Percentiles rank a stretch among this genome's conserved stretches.
Evolutionary conservation across 225 moss, liverwort and hornwort species (phyloP).

Genomic region (Anthoceros angustus): DNA sequence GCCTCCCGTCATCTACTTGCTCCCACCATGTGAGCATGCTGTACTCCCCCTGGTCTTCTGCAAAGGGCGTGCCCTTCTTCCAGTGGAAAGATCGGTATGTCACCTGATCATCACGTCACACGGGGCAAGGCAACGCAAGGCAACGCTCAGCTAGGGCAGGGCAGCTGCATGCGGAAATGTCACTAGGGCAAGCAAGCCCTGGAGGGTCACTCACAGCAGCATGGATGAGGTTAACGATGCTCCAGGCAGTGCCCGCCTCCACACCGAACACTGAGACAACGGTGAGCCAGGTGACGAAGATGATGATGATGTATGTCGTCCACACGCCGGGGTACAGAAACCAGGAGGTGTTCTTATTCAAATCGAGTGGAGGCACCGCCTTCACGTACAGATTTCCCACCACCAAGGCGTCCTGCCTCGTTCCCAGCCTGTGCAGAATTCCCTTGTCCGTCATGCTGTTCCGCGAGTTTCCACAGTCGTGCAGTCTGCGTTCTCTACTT

Average conservation of each 20-base stretch:
- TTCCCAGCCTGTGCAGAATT: not conserved
- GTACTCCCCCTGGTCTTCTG: constrained; percentile 96
- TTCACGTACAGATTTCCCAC: constrained; percentile 71
- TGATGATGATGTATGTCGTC: constrained; percentile 85
- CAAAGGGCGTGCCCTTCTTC: constrained; percentile 97
- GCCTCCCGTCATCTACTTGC: constrained; percentile 94
- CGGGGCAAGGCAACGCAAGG: not conserved
- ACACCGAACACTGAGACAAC: constrained; percentile 81
- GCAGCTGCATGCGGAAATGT: too few relatives aligned
- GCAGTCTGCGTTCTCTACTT: too few relatives aligned
- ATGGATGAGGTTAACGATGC: constrained; percentile 78
- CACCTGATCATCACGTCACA: constrained; percentile 34
- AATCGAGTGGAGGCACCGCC: constrained; percentile 87
- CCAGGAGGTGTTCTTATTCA: constrained; percentile 99
- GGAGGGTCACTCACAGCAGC: constrained; percentile 38
- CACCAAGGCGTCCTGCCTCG: not conserved
- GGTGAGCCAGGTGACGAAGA: constrained; percentile 83
- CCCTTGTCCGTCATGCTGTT: not conserved
- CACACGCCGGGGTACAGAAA: constrained; percentile 95
- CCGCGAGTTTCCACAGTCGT: too few relatives aligned
- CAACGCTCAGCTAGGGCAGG: not conserved
- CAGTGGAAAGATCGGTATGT: constrained; percentile 95
- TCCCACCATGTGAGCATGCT: constrained; percentile 98
- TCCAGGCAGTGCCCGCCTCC: constrained; percentile 84
- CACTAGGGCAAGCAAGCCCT: not conserved